Evolutionary conservation across 257 asterid species (phyloP), one percentile per base, ranked within the genome.

Genomic region (Verbena officinalis): DNA sequence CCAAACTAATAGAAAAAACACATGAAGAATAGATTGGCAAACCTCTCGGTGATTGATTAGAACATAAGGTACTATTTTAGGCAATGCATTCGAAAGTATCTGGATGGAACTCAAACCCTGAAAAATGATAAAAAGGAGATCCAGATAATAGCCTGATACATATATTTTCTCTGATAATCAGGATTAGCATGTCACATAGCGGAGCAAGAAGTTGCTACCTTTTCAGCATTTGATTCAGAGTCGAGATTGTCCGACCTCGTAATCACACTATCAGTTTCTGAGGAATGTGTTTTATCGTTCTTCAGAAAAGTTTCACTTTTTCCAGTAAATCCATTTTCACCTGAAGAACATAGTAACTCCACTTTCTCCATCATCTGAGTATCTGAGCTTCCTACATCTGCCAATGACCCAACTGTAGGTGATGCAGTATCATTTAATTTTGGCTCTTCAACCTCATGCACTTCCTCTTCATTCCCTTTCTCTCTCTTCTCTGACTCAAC

Each of bases 31-130:
- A 56, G 21, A 60, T 5, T 27, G 58, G 36, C 80, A 62, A 55
- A 87, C 95, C 92, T 87, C 95, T 48, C 88, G 80, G 68, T 87
- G 93, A 64, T 84, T 84, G 74, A 87, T 87, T 77, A 87, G 66
- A 55, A 86, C 95, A 71, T 81, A 85, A 8, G 95, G 95, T 30
- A 73, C 78, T 40, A 73, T 73, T 66, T 87, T 87, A 5, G 95
- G 95, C 71, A 87, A 70, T 52, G 93, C 80, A 79, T 87, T 80
- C 46, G 95, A 77, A 68, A 87, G 88, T 65, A 87, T 79, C 77
- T 84, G 95, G 71, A 87, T 83, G 56, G 95, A 81, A 63, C 69
- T 93, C 55, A 81, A 77, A 21, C 86, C 86, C 95, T 87, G 83
- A 61, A 43, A 71, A 19, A 2, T 19, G 55, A n/a, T n/a, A n/a